Percentiles rank a stretch among this genome's conserved stretches.
These are phyloP conservation scores for Pestalotiopsis sp. DNA, from an alignment of 2,329 filamentous ascomycete genomes.

Conservation along the genomic window DNA sequence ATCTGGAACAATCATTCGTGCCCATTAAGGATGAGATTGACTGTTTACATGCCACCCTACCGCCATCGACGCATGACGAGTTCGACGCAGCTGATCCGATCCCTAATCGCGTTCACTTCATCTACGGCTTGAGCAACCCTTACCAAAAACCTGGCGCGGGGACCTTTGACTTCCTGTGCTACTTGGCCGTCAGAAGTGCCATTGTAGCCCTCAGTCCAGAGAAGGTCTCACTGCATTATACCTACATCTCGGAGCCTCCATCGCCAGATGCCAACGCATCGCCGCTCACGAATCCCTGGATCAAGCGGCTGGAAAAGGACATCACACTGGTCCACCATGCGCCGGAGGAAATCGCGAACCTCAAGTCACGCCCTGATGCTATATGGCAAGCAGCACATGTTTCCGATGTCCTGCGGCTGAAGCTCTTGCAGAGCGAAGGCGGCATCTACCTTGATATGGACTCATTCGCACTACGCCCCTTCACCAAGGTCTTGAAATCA, in stretches of 20 bases:
- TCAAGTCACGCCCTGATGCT: conserved; percentile 30
- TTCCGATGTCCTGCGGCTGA: conserved; percentile 38
- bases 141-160: conserved; percentile 30
- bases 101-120: conserved; percentile 41
- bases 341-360: conserved; percentile 27
- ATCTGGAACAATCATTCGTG: conserved; percentile 33
- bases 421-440: conserved; percentile 35
- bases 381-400: conserved; percentile 36
- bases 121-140: conserved; percentile 39
- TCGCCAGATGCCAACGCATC: conserved; percentile 31
- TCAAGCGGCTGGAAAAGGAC: conserved; percentile 33
- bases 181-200: conserved; percentile 39
- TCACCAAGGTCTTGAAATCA: conserved; percentile 31
- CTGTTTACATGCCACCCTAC: conserved; percentile 32
- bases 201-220: conserved; percentile 38
- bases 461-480: conserved; percentile 35
- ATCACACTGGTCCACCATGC: conserved; percentile 38
- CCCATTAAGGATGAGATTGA: conserved; percentile 34
- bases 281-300: conserved; percentile 38
- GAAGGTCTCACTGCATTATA: conserved; percentile 38
- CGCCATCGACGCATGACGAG: conserved; percentile 15
- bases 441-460: conserved; percentile 41
- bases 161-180: conserved; percentile 39
- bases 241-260: conserved; percentile 37
- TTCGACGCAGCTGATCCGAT: conserved; percentile 28